Base-by-base conservation (phyloP, 192 early-diverging fungal genomes). In the Dissophora ornata region DNA sequence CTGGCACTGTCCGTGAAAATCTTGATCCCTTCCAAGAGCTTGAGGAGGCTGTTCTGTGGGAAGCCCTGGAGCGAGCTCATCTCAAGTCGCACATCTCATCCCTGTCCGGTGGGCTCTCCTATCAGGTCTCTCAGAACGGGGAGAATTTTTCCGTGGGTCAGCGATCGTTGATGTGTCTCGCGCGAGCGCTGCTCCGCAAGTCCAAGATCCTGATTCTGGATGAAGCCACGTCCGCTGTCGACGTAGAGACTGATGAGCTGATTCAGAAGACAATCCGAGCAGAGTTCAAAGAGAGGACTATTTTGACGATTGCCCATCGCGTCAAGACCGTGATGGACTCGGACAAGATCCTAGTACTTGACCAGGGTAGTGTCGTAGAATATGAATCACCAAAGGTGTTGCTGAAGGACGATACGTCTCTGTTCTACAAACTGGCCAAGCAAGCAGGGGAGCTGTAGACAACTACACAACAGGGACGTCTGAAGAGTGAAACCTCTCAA, bases 21-120 rank as follows among this genome's bases (percentile, higher is more conserved):
- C n/a, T n/a, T n/a, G n/a, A n/a, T n/a, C n/a, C n/a, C n/a, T n/a
- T n/a, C n/a, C n/a, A n/a, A n/a, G n/a, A n/a, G n/a, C n/a, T n/a
- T n/a, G n/a, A n/a, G n/a, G n/a, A n/a, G n/a, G n/a, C n/a, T n/a
- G 81, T 84, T 34, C 62, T 95, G 25, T 95, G 93, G 92, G 52
- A 77, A 29, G 88, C 84, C 1, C 73, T 95, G 9, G 83, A 89
- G 58, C 69, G 80, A 24, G 84, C 91, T 7, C 86, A 88, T 64
- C 78, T 96, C 18, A 86, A 90, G 71, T 80, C 77, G 12, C 66
- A 85, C 44, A 69, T 97, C 36, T 67, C 81, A 15, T 44, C 79
- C 41, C 69, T 92, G 56, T 85, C 86, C 4, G 88, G 82, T 33
- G 84, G 86, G 21, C 79, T 94, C 21, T 91, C 93, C 24, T 81